Evolutionary conservation across 768 basidiomycete species (phyloP), one percentile per base, ranked within the genome.

Genomic region (Naganishia antarctica): DNA sequence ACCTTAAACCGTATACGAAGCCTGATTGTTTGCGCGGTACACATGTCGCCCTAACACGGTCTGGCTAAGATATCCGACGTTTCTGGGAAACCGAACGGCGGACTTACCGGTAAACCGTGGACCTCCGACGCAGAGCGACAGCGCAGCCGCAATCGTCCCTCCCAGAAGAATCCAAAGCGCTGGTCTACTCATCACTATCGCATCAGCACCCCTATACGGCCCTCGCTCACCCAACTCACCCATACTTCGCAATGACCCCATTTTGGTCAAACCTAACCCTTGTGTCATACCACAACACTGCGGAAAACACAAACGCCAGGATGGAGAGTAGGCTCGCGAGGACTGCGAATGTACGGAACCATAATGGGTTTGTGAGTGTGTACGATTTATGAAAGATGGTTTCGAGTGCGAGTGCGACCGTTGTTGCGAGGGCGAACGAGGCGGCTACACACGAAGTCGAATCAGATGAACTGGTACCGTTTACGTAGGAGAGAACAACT

Each of bases 91-190:
- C 7, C 4, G 31, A 16, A 29, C 15, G 49, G 15, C 6, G 49
- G 16, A 51, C 49, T 2, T 51, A 41, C 62, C 62, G 5, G 65
- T 66, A 40, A 61, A 66, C 3, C 65, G 31, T 25, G 65, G 65
- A n/a, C 65, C 65, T 1, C 65, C 65, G 4, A 66, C 60, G 26
- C 65, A 66, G 29, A 66, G 50, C 6, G 60, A 61, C 41, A 40
- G 41, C 18, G 43, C 25, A 3, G 60, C 60, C 9, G 49, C 50
- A 21, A 66, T 49, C 4, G 49, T 45, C 26, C 60, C 65, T 6
- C 60, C 57, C 9, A 66, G 51, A 23, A 66, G 41, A 34, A 66
- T 61, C 65, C 65, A 66, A 15, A 41, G 28, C 4, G 60, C 65
- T 7, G 65, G 60, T 44, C 64, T 65, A 32, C 41, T n/a, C n/a